Evolutionary conservation across 768 basidiomycete species (phyloP).

Genomic region (Leccinum subgranulosum): DNA sequence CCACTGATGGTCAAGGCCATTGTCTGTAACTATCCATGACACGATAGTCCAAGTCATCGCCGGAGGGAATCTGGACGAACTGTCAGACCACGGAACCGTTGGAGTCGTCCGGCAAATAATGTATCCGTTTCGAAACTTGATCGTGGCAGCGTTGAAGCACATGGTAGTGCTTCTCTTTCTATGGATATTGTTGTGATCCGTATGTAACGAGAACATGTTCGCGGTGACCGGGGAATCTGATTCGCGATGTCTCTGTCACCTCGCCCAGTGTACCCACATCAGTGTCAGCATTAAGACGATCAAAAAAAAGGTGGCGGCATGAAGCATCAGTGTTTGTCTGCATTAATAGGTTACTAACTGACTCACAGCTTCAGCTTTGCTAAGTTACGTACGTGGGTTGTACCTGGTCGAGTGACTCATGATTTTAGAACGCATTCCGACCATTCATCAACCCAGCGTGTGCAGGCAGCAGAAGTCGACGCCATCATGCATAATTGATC

Average conservation of each 20-base stretch:
- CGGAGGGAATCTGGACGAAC: background rate
- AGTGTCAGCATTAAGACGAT: background rate
- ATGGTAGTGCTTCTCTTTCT: background rate
- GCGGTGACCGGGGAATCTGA: background rate
- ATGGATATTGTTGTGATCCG: background rate
- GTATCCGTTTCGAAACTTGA: background rate
- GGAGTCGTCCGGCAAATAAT: background rate
- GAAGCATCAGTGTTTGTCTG: background rate
- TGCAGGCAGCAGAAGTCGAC: too few species aligned
- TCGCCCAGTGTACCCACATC: background rate
- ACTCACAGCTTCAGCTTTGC: background rate
- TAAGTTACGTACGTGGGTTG: too few species aligned
- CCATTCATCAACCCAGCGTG: too few species aligned
- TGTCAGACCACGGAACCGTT: background rate
- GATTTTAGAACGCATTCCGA: too few species aligned
- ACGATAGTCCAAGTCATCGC: background rate
- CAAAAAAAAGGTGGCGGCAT: background rate
- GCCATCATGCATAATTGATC: too few species aligned
- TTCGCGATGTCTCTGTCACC: background rate
- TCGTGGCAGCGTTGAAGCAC: background rate
- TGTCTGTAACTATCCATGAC: background rate
- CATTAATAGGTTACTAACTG: too few species aligned
- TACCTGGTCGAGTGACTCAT: too few species aligned
- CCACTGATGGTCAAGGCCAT: too few species aligned
- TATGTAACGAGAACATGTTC: background rate